Conservation (phyloP, 75 land plant species). For the Selaginella moellendorffii region DNA sequence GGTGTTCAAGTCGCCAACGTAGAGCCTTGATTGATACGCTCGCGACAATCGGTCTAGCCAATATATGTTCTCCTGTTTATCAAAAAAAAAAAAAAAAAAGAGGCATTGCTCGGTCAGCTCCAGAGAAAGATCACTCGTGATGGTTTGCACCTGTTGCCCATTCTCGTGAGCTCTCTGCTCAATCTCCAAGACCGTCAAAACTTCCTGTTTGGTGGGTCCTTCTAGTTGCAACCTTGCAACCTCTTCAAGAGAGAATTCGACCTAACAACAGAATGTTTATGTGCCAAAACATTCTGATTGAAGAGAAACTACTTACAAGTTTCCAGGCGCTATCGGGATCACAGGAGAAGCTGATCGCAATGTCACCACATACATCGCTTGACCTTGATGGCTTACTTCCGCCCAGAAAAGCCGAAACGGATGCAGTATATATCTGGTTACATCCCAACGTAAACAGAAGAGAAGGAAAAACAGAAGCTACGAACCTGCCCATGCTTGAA, state of each 20-base stretch:
- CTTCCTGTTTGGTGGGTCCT: slow-evolving; percentile 67
- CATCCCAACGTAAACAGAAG: slow-evolving; percentile 1
- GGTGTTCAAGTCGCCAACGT: slow-evolving; percentile 52
- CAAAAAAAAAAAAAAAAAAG: slow-evolving; percentile 3
- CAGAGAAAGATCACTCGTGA: not conserved
- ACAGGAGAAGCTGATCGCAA: slow-evolving; percentile 85
- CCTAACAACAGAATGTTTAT: slow-evolving; percentile 33
- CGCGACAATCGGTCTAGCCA: slow-evolving; percentile 89
- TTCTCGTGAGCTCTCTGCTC: slow-evolving; percentile 94
- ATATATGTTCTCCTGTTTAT: slow-evolving; percentile 75
- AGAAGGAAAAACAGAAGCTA: slow-evolving; percentile 1
- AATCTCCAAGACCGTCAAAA: slow-evolving; percentile 67
- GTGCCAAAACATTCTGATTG: no score
- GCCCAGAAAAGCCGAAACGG: slow-evolving; percentile 84
- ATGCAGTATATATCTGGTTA: slow-evolving; percentile 73
- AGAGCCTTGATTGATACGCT: slow-evolving; percentile 83
- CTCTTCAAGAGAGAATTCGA: slow-evolving; percentile 74
- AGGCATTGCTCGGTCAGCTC: not conserved
- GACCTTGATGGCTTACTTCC: slow-evolving; percentile 82
- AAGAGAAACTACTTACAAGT: slow-evolving; percentile 33
- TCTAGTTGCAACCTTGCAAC: slow-evolving; percentile 57
- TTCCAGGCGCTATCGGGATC: slow-evolving; percentile 80
- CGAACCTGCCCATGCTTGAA: slow-evolving; percentile 96
- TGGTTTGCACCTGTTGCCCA: slow-evolving; percentile 69
- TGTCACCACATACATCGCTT: slow-evolving; percentile 87